A percentile compares a stretch with the other conserved stretches of the same genome.
phyloP scores from a whole-genome alignment of 2,329 filamentous ascomycete species.

The Colletotrichum lindemuthianum region DNA sequence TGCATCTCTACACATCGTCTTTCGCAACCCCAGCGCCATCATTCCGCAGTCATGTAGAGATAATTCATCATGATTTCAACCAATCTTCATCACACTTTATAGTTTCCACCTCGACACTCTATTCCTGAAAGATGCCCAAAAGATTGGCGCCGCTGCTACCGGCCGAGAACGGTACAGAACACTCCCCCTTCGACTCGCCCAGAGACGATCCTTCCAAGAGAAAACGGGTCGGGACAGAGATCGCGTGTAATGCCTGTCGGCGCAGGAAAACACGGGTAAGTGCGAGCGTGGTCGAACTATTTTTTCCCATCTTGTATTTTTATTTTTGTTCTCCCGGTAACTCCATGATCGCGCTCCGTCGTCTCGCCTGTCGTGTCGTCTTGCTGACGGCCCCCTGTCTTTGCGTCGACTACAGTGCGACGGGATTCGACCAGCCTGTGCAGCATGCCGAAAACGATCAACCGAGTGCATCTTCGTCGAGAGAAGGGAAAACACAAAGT shows the following conservation, averaged over 20 bases:
- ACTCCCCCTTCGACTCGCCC: neutral
- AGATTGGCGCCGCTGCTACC: slow-evolving; percentile 25
- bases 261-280: slow-evolving; percentile 40
- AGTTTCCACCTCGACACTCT: too few species aligned
- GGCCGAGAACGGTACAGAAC: neutral
- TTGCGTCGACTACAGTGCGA: slow-evolving; percentile 34
- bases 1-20: too few species aligned
- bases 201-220: slow-evolving; percentile 31
- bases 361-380: neutral
- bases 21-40: too few species aligned
- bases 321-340: neutral
- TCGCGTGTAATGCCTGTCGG: slow-evolving; percentile 41
- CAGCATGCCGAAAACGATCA: slow-evolving; percentile 35
- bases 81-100: too few species aligned
- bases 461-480: slow-evolving; percentile 37
- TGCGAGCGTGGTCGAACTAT: too few species aligned
- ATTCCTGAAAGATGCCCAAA: slow-evolving; percentile 7
- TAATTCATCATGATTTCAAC: neutral
- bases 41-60: too few species aligned
- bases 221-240: slow-evolving; percentile 39
- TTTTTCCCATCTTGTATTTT: neutral
- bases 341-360: neutral
- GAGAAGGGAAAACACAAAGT: slow-evolving; percentile 13
- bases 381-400: neutral
- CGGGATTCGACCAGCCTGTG: slow-evolving; percentile 37